A percentile compares a stretch with the other conserved stretches of the same genome.
phyloP scores from a whole-genome alignment of 1,139 yeast species.

The Suhomyces choctaworum region DNA sequence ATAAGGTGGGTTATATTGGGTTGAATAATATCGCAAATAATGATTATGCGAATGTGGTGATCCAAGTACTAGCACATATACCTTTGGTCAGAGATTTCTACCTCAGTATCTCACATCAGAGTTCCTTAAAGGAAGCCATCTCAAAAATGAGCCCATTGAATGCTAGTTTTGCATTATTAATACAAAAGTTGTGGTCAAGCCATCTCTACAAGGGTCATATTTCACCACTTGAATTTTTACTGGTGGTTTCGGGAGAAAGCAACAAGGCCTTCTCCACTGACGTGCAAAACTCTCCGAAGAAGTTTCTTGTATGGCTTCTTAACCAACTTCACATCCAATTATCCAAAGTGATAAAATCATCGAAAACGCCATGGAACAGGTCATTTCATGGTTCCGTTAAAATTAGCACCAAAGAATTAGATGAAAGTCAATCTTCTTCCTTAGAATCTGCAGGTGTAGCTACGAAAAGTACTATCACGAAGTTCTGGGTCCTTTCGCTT shows the following conservation, averaged over 20 bases:
- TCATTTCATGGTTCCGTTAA: conserved; percentile 56
- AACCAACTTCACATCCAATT: conserved; percentile 47
- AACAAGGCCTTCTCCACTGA: conserved; percentile 42
- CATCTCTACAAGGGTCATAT: conserved; percentile 58
- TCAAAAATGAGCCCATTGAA: conserved; percentile 27
- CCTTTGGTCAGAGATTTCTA: conserved; percentile 52
- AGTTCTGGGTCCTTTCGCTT: conserved; percentile 61
- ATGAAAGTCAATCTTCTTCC: conserved; percentile 21
- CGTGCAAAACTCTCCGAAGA: conserved; percentile 51
- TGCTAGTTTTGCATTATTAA: conserved; percentile 42
- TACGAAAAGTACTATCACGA: conserved; percentile 24
- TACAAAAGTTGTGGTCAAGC: conserved; percentile 66
- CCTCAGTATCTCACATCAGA: conserved; percentile 28
- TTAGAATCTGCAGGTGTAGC: conserved; percentile 24
- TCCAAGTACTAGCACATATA: conserved; percentile 60
- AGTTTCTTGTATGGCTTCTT: conserved; percentile 59
- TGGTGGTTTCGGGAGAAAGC: conserved; percentile 43
- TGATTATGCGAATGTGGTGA: conserved; percentile 56
- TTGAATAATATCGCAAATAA: conserved; percentile 51
- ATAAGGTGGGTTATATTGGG: conserved; percentile 66
- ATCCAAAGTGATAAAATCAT: conserved; percentile 18
- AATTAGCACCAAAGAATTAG: conserved; percentile 28
- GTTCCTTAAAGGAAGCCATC: conserved; percentile 14
- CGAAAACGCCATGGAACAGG: conserved; percentile 19
- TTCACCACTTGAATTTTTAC: conserved; percentile 67